Evolutionary conservation across 225 moss, liverwort and hornwort genomes (phyloP), one percentile per base, ranked within the genome.

Genomic region (Physcomitrium patens): DNA sequence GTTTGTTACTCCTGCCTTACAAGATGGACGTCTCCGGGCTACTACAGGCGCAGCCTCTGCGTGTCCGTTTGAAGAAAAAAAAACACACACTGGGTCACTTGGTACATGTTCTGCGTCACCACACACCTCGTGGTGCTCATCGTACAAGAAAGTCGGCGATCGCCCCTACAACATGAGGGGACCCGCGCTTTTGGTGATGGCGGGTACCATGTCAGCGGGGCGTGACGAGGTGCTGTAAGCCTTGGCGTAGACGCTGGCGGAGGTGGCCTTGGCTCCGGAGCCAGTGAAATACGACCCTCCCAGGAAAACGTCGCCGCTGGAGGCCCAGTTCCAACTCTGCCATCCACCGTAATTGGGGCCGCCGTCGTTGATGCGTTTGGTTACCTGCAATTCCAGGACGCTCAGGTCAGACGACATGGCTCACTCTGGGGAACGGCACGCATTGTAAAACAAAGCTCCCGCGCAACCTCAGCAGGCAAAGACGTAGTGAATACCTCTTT

Each of bases 321-420:
- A 81, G 7, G 63, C 78, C 84, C 86, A 87, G 37, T 84, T 62
- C 84, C 86, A 87, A 9, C 13, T 81, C 49, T 83, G 44, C 86
- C 86, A 87, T 9, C 78, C 84, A 16, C 72, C 78, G 11, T 58
- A 83, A 41, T 19, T 67, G 0, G 75, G 76, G 15, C 83, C 80
- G 1, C 68, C 65, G 49, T 82, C 82, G 12, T 82, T 14, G 16
- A 85, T 79, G 9, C 60, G 73, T 54, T 82, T 85, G 0, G 85
- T 79, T n/a, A 85, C 81, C 81, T 85, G 72, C 7, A 23, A 79
- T 18, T n/a, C 0, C 12, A 63, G 45, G 8, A 24, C 14, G 53
- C 9, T 24, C 22, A 37, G 31, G 31, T 37, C 7, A 37, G 5
- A 37, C 7, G 31, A 37, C 31, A 37, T 37, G 31, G 31, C 31